Evolutionary conservation across 2,329 filamentous ascomycete genomes (phyloP), one percentile per base, ranked within the genome.

Genomic region (Xylariaceae sp.): DNA sequence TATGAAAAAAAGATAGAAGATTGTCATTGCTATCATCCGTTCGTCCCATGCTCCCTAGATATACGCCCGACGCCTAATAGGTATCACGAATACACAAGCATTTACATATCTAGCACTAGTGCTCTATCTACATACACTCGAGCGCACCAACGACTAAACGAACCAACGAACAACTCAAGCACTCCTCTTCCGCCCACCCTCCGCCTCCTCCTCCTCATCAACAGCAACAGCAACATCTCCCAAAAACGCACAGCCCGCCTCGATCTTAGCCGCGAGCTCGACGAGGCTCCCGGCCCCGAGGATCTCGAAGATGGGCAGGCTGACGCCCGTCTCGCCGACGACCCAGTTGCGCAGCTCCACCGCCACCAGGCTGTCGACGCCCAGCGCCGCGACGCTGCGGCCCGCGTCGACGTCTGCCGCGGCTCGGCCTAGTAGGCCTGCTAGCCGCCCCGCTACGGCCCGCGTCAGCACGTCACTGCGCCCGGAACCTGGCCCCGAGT

Each of bases 341-440:
- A 45, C 18, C 44, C 44, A 45, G 16, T 45, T 45, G 4, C 44
- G 44, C 21, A 45, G 44, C 16, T 45, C 44, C 21, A 45, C 44
- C 3, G 44, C 44, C 14, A 45, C 29, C 12, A 45, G 44, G 14
- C 20, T 26, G 21, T 45, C 44, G 12, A 45, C 44, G 12, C 44
- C 44, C 23, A 26, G 23, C 23, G 9, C 9, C 23, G 23, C 23
- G 23, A 26, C 23, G 23, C 23, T 26, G 4, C 23, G 23, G 23
- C 23, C 23, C 23, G 4, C 23, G 9, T 26, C 23, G 23, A 26
- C 23, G 23, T 26, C 23, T 9, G 23, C 23, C 23, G 23, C 21
- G 14, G 53, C 50, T 3, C 51, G 50, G 7, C 26, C 10, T 26
- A 51, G 47, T 20, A 54, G 16, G 20, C 47, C 52, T 40, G 53